Conservation (phyloP, 306 rosid species). For the Ormosia semicastrata region DNA sequence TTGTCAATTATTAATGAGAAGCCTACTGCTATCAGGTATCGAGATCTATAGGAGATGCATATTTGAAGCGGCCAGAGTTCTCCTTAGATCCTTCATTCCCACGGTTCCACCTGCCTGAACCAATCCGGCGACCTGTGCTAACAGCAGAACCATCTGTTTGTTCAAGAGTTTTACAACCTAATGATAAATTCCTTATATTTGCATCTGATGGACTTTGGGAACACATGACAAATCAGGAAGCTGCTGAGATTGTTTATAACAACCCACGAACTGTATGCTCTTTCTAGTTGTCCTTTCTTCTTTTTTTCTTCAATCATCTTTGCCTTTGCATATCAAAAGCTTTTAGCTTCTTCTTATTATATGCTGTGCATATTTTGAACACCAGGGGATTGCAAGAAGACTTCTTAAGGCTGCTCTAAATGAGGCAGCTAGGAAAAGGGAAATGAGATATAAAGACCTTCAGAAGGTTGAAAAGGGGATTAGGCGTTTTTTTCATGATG, state of each 20-base stretch:
- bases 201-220: slow-evolving; percentile 98
- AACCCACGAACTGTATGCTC: slow-evolving; percentile 61
- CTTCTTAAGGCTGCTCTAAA: slow-evolving; percentile 65
- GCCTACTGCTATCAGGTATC: slow-evolving; percentile 62
- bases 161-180: slow-evolving; percentile 60
- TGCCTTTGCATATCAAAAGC: neutral
- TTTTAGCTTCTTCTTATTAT: neutral
- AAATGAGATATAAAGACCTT: slow-evolving; percentile 70
- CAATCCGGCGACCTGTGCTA: slow-evolving; percentile 76
- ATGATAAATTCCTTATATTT: slow-evolving; percentile 74
- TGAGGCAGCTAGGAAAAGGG: slow-evolving; percentile 72
- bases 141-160: slow-evolving; percentile 74
- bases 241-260: slow-evolving; percentile 69
- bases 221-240: slow-evolving; percentile 74
- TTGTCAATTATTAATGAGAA: slow-evolving; percentile 13
- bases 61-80: slow-evolving; percentile 82
- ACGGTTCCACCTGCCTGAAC: slow-evolving; percentile 66
- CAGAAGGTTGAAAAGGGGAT: slow-evolving; percentile 66
- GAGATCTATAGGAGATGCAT: slow-evolving; percentile 91
- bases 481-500: slow-evolving; percentile 77
- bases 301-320: neutral
- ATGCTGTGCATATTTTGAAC: slow-evolving; percentile 11
- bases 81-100: slow-evolving; percentile 79
- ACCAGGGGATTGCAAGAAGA: slow-evolving; percentile 75
- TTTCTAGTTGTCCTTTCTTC: neutral